Base-by-base conservation (phyloP, 2,329 filamentous ascomycete genomes). In the Fusarium drepaniforme region DNA sequence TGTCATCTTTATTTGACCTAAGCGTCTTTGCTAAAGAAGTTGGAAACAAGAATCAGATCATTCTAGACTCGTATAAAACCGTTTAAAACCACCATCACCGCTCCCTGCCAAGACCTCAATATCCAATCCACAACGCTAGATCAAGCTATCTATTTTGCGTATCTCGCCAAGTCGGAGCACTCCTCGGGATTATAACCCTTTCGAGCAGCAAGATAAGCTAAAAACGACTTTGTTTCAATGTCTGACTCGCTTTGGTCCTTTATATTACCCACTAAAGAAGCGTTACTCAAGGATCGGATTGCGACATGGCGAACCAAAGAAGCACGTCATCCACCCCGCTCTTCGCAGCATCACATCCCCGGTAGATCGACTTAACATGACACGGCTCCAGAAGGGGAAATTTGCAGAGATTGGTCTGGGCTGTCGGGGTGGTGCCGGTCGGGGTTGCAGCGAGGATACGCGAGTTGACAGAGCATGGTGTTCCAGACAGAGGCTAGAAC, bases 261-360 rank as follows among this genome's bases (percentile, higher is more conserved):
- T n/a, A 53, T 33, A 25, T 53, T 53, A 12, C 7, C 49, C 15
- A 59, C 56, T 25, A 18, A 13, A 25, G 49, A 53, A 62, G 21
- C 59, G 59, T 37, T 49, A 51, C 59, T 33, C 42, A 21, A 44
- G 42, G 59, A n/a, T 62, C 11, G 13, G n/a, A 62, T 62, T 25
- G 59, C 42, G 42, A 62, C 42, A 62, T 46, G n/a, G 59, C 23
- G 28, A 35, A 25, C 59, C 13, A 8, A 23, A 21, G 23, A 12
- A 62, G 59, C 59, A 62, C 59, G 59, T 30, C 59, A 62, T 62
- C 30, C 28, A 37, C 59, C 59, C 59, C 42, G 30, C 59, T 49
- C 40, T 23, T 62, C 12, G 35, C 30, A 62, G 59, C 42, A 62
- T 62, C 59, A 28, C 30, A 21, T 44, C 57, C 37, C 33, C 18